A percentile compares a stretch with the other conserved stretches of the same genome.
phyloP scores from a whole-genome alignment of 495 filamentous ascomycete species.

The Aspergillus nanangensis region DNA sequence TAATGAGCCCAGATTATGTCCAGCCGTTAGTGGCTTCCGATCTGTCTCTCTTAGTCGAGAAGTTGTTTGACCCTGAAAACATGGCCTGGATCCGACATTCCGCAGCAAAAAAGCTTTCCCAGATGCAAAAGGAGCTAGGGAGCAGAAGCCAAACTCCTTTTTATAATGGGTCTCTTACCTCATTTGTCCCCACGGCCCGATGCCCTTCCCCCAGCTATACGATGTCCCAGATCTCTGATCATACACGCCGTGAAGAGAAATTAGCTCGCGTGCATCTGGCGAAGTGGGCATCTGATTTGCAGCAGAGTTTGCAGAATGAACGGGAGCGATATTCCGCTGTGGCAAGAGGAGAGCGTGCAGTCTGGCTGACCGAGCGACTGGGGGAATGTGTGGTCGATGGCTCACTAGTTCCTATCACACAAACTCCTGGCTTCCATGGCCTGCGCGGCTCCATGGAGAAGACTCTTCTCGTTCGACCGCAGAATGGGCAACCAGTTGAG shows the following conservation, averaged over 20 bases:
- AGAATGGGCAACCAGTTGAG: slow-evolving; percentile 15
- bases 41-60: slow-evolving; percentile 61
- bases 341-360: slow-evolving; percentile 64
- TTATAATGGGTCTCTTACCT: slow-evolving; percentile 9
- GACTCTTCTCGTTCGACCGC: slow-evolving; percentile 22
- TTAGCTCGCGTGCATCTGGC: slow-evolving; percentile 76
- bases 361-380: slow-evolving; percentile 74
- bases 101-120: slow-evolving; percentile 82
- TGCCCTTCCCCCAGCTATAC: slow-evolving; percentile 55
- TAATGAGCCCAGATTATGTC: slow-evolving; percentile 93
- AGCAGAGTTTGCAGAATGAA: slow-evolving; percentile 77
- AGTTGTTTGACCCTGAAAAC: slow-evolving; percentile 74
- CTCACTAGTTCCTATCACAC: slow-evolving; percentile 51
- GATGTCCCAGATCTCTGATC: slow-evolving; percentile 65
- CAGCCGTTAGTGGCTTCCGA: slow-evolving; percentile 80
- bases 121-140: slow-evolving; percentile 44
- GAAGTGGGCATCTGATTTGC: slow-evolving; percentile 88
- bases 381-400: slow-evolving; percentile 73
- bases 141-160: slow-evolving; percentile 6
- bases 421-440: slow-evolving; percentile 31
- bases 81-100: slow-evolving; percentile 83
- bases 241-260: slow-evolving; percentile 66
- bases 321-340: slow-evolving; percentile 70
- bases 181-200: slow-evolving; percentile 19
- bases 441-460: slow-evolving; percentile 18